These are phyloP conservation scores for Oxyria digyna DNA, from an alignment of 148 eudicot genomes.

Conservation along the genomic window DNA sequence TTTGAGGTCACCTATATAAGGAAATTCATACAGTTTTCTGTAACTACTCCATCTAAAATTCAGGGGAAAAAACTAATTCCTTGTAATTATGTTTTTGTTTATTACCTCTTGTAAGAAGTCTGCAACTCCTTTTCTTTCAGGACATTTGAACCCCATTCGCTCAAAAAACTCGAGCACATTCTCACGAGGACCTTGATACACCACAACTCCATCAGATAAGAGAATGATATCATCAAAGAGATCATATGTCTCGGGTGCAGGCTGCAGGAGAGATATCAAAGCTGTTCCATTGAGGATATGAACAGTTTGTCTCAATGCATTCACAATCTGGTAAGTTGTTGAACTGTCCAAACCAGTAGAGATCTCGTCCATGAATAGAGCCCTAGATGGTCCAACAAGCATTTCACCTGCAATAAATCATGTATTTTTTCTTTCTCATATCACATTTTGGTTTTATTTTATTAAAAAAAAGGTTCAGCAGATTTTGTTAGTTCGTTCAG, in stretches of 20 bases:
- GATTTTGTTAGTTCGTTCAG: not conserved
- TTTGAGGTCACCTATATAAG: conserved; percentile 29
- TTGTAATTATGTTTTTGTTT: not conserved
- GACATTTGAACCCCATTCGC: conserved; percentile 60
- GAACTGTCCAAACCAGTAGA: conserved; percentile 86
- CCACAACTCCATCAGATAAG: conserved; percentile 46
- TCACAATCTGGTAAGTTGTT: conserved; percentile 63
- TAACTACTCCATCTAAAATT: too few species aligned
- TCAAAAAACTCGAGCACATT: conserved; percentile 56
- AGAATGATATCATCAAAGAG: conserved; percentile 70
- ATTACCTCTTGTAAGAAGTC: conserved; percentile 50
- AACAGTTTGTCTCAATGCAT: conserved; percentile 42
- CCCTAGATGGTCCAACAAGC: conserved; percentile 71
- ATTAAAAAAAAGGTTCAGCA: not conserved
- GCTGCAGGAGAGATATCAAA: conserved; percentile 65
- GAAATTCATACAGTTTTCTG: not conserved
- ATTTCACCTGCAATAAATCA: conserved; percentile 42
- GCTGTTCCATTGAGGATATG: conserved; percentile 68
- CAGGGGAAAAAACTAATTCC: too few species aligned
- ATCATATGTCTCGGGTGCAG: conserved; percentile 76
- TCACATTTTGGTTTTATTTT: not conserved
- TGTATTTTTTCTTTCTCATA: too few species aligned
- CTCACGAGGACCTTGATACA: conserved; percentile 71
- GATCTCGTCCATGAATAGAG: conserved; percentile 73
- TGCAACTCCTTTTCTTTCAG: conserved; percentile 61